phyloP scores from a whole-genome alignment of 2,329 filamentous ascomycete genomes.

The Trichophyton benhamiae region DNA sequence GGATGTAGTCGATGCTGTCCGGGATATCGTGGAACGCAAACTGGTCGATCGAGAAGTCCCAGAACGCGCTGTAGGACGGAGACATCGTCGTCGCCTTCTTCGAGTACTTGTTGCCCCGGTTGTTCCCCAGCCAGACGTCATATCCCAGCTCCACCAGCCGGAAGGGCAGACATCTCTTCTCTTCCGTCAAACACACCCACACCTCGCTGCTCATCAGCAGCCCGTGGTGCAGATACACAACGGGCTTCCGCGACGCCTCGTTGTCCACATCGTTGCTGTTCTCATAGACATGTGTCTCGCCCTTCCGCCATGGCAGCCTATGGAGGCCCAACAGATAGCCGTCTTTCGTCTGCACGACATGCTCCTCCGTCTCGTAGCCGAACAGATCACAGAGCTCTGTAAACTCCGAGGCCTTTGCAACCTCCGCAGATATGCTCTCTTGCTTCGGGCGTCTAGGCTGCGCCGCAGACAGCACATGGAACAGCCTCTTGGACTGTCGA shows the following conservation, averaged over 20 bases:
- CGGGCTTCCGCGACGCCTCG: conserved; percentile 60
- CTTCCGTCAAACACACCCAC: conserved; percentile 86
- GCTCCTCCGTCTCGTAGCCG: conserved; percentile 90
- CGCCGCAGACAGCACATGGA: conserved; percentile 64
- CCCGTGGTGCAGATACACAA: conserved; percentile 90
- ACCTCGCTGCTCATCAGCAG: conserved; percentile 98
- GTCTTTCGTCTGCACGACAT: conserved; percentile 87
- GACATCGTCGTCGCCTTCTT: conserved; percentile 76
- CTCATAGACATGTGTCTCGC: conserved; percentile 66
- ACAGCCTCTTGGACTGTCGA: conserved; percentile 64
- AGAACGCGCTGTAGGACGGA: conserved; percentile 67
- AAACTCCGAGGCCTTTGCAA: conserved; percentile 83
- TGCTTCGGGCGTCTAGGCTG: conserved; percentile 53
- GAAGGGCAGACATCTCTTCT: conserved; percentile 76
- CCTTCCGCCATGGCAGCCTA: conserved; percentile 67
- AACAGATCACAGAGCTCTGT: conserved; percentile 83
- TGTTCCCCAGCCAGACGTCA: conserved; percentile 97
- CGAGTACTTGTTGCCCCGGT: conserved; percentile 96
- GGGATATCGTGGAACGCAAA: conserved; percentile 98
- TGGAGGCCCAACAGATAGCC: conserved; percentile 87
- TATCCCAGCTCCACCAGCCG: conserved; percentile 80
- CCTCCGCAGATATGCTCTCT: conserved; percentile 58
- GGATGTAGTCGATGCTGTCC: conserved; percentile 82
- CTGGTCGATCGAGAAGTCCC: conserved; percentile 97
- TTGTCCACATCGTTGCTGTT: conserved; percentile 42